Evolutionary conservation across 2,329 filamentous ascomycete genomes (phyloP), one percentile per base, ranked within the genome.

Genomic region (Neurospora crassa): DNA sequence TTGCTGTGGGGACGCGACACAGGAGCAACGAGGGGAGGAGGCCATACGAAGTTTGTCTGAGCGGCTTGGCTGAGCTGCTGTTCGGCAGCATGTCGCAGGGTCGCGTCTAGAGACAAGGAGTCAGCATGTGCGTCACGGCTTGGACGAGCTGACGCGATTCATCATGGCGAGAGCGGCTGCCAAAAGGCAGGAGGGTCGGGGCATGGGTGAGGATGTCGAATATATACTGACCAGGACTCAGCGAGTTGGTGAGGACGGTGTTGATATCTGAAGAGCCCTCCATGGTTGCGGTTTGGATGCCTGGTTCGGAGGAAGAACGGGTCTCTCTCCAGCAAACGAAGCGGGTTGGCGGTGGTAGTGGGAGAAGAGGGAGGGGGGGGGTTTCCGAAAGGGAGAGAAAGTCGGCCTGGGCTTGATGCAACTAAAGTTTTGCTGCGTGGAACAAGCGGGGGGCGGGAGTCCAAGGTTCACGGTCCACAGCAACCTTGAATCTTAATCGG

Each of bases 211-310:
- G 70, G 73, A 69, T 37, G 34, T 37, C 29, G 53, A 24, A 29
- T 63, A 73, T 74, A 74, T 76, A 83, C 91, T 82, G 86, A 98
- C 96, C 95, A 81, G 94, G 88, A 80, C 94, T 96, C 84, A 98
- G 90, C 83, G 96, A 98, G 86, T 94, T 95, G 84, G 93, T 90
- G 87, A 99, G 92, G 86, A 99, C 95, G 85, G 94, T 91, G 87
- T 95, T 97, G 86, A 98, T 96, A 86, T 98, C 93, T 92, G 96
- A 84, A 71, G 81, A 78, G 79, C 85, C 88, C 83, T 87, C 88
- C 87, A 89, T 93, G 82, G 80, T 86, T 81, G 80, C 71, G 71
- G 67, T 74, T 71, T 69, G 68, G 67, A 70, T 73, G 43, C 68
- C 73, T 70, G 70, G 70, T 74, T 73, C 72, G 71, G 70, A 70